phyloP scores from a whole-genome alignment of 2,329 filamentous ascomycete species.

The Trichophyton mentagrophytes region DNA sequence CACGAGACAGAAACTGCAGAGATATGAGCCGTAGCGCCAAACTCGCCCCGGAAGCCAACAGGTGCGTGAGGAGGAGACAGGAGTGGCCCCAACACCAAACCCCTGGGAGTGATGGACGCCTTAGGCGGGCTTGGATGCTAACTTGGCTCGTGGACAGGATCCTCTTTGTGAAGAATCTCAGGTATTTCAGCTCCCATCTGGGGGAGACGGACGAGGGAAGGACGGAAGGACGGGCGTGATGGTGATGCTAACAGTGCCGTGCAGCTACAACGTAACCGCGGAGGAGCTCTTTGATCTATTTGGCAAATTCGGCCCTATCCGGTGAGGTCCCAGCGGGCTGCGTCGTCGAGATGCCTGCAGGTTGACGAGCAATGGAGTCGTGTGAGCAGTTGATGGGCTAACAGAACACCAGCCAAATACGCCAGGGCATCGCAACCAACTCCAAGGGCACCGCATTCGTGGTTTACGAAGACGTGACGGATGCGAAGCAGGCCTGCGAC shows the following conservation, averaged over 20 bases:
- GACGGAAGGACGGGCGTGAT: too few species aligned
- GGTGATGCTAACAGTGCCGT: background rate
- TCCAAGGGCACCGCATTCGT: conserved; percentile 98
- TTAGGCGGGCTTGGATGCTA: background rate
- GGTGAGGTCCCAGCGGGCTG: conserved; percentile 44
- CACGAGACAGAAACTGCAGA: conserved; percentile 28
- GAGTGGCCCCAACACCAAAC: background rate
- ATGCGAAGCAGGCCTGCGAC: conserved; percentile 97
- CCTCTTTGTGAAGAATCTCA: conserved; percentile 99
- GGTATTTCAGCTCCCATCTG: conserved; percentile 37
- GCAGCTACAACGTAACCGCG: conserved; percentile 93
- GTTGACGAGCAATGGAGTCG: too few species aligned
- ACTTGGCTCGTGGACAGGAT: conserved; percentile 48
- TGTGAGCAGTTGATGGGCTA: background rate
- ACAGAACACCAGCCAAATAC: conserved; percentile 65
- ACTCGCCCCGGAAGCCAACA: conserved; percentile 98
- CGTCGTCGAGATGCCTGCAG: background rate
- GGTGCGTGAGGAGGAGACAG: conserved; percentile 46
- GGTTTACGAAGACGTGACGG: conserved; percentile 98
- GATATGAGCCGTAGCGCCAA: conserved; percentile 94
- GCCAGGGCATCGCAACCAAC: conserved; percentile 91
- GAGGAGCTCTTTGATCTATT: conserved; percentile 98
- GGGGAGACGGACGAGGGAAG: too few species aligned
- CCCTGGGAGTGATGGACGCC: too few species aligned
- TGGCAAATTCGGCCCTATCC: conserved; percentile 90